Evolutionary conservation across 2,329 filamentous ascomycete species (phyloP).

Genomic region (Fusarium austroafricanum): DNA sequence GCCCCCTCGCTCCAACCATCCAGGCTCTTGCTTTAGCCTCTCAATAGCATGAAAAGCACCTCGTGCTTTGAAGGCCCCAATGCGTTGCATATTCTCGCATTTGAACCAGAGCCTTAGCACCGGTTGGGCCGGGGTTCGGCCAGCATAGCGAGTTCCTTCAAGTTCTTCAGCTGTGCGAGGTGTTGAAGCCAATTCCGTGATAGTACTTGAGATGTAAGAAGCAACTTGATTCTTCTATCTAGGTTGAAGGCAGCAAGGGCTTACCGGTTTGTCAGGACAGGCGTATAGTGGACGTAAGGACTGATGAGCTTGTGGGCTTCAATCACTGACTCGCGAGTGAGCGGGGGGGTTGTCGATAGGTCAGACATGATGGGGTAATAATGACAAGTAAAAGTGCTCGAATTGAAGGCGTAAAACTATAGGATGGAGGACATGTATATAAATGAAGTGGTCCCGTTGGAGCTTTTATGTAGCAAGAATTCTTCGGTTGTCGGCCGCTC

Average conservation of each 20-base stretch:
- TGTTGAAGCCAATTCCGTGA: slow-evolving; percentile 79
- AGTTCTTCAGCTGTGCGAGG: slow-evolving; percentile 68
- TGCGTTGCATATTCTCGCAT: slow-evolving; percentile 90
- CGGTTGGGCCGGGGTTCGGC: slow-evolving; percentile 69
- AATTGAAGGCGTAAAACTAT: background rate
- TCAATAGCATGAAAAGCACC: slow-evolving; percentile 90
- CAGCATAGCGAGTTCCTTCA: slow-evolving; percentile 66
- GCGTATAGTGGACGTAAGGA: slow-evolving; percentile 83
- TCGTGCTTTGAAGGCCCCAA: slow-evolving; percentile 92
- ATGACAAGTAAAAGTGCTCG: background rate
- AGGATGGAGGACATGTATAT: background rate
- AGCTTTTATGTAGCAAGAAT: slow-evolving; percentile 10
- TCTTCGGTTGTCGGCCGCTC: slow-evolving; percentile 28
- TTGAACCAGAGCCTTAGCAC: slow-evolving; percentile 88
- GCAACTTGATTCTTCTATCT: too few species aligned
- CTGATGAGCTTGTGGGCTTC: slow-evolving; percentile 79
- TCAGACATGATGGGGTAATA: slow-evolving; percentile 61
- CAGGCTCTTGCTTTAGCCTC: slow-evolving; percentile 71
- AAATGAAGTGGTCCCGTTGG: background rate
- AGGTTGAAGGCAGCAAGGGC: too few species aligned
- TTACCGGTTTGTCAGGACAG: slow-evolving; percentile 81
- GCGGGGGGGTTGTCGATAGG: slow-evolving; percentile 66
- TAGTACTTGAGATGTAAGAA: too few species aligned
- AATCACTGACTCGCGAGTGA: slow-evolving; percentile 78
- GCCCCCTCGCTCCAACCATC: slow-evolving; percentile 70